Base-by-base conservation (phyloP, 192 early-diverging fungal species). In the Coemansia sp. region DNA sequence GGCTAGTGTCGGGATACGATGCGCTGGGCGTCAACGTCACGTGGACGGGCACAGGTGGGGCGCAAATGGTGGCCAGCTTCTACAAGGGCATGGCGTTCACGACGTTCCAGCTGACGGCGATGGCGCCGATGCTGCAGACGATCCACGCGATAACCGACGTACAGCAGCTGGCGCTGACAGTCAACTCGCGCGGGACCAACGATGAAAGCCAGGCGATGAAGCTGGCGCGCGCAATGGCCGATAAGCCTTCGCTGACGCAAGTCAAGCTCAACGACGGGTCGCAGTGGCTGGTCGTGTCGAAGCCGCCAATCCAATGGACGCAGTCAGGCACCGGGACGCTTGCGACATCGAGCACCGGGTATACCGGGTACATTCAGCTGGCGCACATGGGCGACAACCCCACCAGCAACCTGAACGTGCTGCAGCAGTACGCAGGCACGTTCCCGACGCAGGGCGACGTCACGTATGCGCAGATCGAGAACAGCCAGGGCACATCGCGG, bases 51-150 rank as follows among this genome's bases (percentile, higher is more conserved):
- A 5, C 33, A 0, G 43, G 50, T 5, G 32, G 60, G 0, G 48
- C 71, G 10, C 61, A 60, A 8, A 83, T 86, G 81, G 41, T 53
- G 3, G 67, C 85, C 11, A 60, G 78, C 34, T 81, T 84, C 70
- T 82, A 75, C 70, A 82, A 82, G 73, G 85, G 85, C 48, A 59
- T 76, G 66, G 67, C 85, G 9, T 83, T 83, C 52, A 55, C 78
- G 55, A 86, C 85, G 4, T 82, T 61, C 46, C 66, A 68, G 23
- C 70, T 84, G 61, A 63, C 68, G 9, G 32, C 43, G 46, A 66
- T 74, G 49, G 50, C 71, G 35, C 77, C 82, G 13, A 1, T 23
- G 23, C 66, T 84, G 15, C 34, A 23, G 15, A 84, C 85, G 2
- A 63, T 68, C 54, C 81, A 86, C 61, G 79, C 74, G 1, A 71